These are phyloP conservation scores for Evernia prunastri DNA, from an alignment of 495 filamentous ascomycete species.

Conservation along the genomic window DNA sequence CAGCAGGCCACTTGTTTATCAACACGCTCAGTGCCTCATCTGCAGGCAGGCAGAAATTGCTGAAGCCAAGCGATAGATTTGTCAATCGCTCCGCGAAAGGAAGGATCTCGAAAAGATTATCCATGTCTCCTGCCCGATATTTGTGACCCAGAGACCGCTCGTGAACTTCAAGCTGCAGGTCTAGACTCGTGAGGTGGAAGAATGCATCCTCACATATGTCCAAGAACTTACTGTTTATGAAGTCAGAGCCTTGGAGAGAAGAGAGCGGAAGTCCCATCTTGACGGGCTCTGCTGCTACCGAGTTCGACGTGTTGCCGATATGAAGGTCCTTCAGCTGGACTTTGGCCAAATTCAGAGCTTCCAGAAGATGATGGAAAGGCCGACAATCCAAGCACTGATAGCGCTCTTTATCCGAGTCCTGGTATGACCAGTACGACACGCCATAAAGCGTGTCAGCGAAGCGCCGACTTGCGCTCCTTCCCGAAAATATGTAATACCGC, in stretches of 20 bases:
- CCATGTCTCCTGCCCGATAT: not conserved
- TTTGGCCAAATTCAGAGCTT: not conserved
- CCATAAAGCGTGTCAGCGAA: not conserved
- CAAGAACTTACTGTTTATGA: not conserved
- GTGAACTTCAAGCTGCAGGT: not conserved
- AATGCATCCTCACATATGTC: not conserved
- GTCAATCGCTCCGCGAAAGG: not conserved
- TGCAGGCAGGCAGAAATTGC: not conserved
- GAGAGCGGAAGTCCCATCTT: conserved; percentile 4
- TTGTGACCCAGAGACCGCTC: not conserved
- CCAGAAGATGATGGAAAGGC: not conserved
- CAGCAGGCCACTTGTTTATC: not conserved
- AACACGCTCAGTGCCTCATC: not conserved
- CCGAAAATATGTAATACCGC: not conserved
- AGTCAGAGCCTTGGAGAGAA: not conserved
- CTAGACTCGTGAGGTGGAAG: not conserved
- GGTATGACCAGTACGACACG: not conserved
- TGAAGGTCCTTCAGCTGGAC: not conserved
- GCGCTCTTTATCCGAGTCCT: not conserved
- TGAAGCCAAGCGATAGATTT: not conserved
- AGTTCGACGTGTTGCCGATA: not conserved
- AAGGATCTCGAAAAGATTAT: not conserved
- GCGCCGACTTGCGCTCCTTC: not conserved
- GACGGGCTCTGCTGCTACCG: not conserved
- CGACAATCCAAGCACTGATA: not conserved